Base-by-base conservation (phyloP, 225 moss, liverwort and hornwort genomes). In the Pseudoscleropodium purum region DNA sequence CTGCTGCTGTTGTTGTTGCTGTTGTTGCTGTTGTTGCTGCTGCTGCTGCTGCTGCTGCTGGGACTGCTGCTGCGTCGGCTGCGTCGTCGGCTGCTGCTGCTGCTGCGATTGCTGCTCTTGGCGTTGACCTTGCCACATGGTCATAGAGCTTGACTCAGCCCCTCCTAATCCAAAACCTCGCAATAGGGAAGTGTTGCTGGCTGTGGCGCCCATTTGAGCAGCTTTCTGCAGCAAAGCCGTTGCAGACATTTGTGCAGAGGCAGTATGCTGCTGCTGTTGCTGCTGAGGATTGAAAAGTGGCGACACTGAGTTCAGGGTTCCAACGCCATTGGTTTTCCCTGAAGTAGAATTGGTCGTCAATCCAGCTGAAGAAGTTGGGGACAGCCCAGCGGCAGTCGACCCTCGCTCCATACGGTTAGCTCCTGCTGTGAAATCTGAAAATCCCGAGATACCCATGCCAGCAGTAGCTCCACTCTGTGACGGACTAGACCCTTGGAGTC, bases 161-260 rank as follows among this genome's bases (percentile, higher is more conserved):
- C 97, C 98, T 92, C 96, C 96, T 93, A 99, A 93, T 90, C 96
- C 97, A 94, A 94, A 97, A 72, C 97, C 95, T 92, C 99, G 94
- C 70, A 99, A 87, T 64, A 99, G 91, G 89, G 99, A 97, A 80
- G 94, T 95, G 74, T 97, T 99, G 87, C 99, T 99, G 33, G 95
- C 93, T 88, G 97, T 96, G 47, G 97, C 95, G 79, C 99, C 96
- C 99, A 99, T 97, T 89, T 99, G 99, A 60, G 99, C 99, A 86
- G 99, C 99, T 91, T 99, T 99, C 86, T 99, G 99, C 84, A 99
- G 97, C 89, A 99, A 94, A 87, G 99, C 99, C 73, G 99, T 99
- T 87, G 99, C 99, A 79, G 99, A 99, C 99, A 99, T 99, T 89
- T 97, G 99, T 25, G 99, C 94, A 60, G 96, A 94, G 66, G 95